phyloP scores from a whole-genome alignment of 768 basidiomycete species.

The Punctularia strigosozonata region DNA sequence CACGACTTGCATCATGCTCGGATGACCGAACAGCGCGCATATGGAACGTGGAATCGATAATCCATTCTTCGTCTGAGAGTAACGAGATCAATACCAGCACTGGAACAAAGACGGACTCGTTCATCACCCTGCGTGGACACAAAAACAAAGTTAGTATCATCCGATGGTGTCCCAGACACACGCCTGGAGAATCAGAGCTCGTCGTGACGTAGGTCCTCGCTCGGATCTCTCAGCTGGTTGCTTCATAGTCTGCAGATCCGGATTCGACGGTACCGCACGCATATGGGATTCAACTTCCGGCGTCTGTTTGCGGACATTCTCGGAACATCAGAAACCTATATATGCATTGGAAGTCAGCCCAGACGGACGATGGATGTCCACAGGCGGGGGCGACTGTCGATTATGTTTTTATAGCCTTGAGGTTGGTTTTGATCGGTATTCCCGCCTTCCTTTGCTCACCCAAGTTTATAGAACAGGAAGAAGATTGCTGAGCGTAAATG shows the following conservation, averaged over 20 bases:
- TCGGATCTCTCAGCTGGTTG: slow-evolving; percentile 3
- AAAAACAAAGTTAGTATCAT: slow-evolving; percentile 51
- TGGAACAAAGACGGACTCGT: too few relatives aligned
- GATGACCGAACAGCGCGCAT: slow-evolving; percentile 72
- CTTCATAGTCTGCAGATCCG: slow-evolving; percentile 34
- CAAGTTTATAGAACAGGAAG: too few relatives aligned
- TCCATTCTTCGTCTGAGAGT: slow-evolving; percentile 14
- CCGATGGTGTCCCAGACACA: slow-evolving; percentile 52
- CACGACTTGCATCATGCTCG: slow-evolving; percentile 67
- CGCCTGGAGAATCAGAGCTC: slow-evolving; percentile 41
- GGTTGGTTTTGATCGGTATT: too few relatives aligned
- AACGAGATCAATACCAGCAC: slow-evolving; percentile 32
- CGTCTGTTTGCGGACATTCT: slow-evolving; percentile 58
- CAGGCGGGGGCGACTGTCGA: slow-evolving; percentile 72
- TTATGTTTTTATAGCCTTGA: slow-evolving; percentile 59
- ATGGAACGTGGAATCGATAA: slow-evolving; percentile 51
- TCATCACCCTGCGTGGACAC: slow-evolving; percentile 48
- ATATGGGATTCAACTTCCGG: slow-evolving; percentile 79
- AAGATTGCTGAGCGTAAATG: too few relatives aligned
- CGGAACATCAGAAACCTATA: slow-evolving; percentile 59
- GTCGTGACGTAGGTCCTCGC: slow-evolving; percentile 52
- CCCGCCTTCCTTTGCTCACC: too few relatives aligned
- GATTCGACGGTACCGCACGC: slow-evolving; percentile 71
- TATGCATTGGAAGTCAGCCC: slow-evolving; percentile 73
- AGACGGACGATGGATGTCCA: slow-evolving; percentile 57